Base-by-base conservation (phyloP, 768 basidiomycete genomes). In the Amyloporia xantha region DNA sequence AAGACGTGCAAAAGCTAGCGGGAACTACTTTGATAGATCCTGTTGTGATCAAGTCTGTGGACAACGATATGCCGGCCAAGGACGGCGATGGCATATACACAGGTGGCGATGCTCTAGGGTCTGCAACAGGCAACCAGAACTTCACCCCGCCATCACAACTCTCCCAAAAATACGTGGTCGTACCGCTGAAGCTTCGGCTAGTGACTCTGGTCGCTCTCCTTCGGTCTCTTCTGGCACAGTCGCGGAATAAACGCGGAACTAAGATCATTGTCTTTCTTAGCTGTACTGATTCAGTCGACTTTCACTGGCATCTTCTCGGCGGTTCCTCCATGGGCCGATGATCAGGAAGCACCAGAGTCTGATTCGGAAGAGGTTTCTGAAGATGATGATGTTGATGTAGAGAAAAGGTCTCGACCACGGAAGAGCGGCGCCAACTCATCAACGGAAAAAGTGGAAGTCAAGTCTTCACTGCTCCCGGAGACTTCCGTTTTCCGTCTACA, bases 231-330 rank as follows among this genome's bases (percentile, higher is more conserved):
- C 71, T 93, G 24, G 71, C 84, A 4, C 78, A 84, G 64, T 71
- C 77, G 20, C 73, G 71, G 56, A 66, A 66, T 36, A 73, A 64
- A 25, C 71, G 71, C 36, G 77, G 78, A 10, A 74, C 74, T 36
- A 91, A 89, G 66, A 79, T 96, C 48, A 91, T 99, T 41, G 91
- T 99, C 4, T 99, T 99, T 68, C 70, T 99, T 52, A 95, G 89
- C 57, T 97, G 92, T 59, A 98, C 93, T 4, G 95, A 97, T 66
- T 94, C 96, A 2, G 96, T 99, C 15, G 95, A 99, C 64, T 97
- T 91, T 60, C 92, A 95, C 62, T 98, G 91, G 91, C 79, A 76
- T 43, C 70, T 97, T 19, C 67, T 98, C 1, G 86, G 84, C 0
- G 78, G 81, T 4, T 71, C 89, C 17, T 59, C 67, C 4, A 93